phyloP scores from a whole-genome alignment of 768 basidiomycete genomes.

The Hemileccinum rubropunctum region DNA sequence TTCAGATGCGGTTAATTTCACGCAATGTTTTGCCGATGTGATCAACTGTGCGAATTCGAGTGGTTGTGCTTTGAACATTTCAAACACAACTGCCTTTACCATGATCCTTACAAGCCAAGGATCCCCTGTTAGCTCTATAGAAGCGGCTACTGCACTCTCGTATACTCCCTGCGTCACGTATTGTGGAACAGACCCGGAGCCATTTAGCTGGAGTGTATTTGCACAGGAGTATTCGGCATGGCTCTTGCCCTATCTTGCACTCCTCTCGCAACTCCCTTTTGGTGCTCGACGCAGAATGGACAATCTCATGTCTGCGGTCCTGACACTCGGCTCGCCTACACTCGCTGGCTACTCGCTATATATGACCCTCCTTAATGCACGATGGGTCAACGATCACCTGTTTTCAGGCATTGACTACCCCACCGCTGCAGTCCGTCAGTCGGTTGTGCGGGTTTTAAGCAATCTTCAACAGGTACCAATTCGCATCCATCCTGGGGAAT shows the following conservation, averaged over 20 bases:
- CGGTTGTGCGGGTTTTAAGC: slow-evolving; percentile 35
- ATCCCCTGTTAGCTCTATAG: background rate
- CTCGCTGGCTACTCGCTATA: slow-evolving; percentile 45
- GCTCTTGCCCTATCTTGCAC: slow-evolving; percentile 48
- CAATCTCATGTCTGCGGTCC: slow-evolving; percentile 41
- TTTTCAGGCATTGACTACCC: slow-evolving; percentile 32
- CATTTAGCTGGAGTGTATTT: slow-evolving; percentile 20
- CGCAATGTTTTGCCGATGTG: slow-evolving; percentile 12
- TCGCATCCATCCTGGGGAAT: slow-evolving; percentile 24
- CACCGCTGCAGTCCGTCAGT: background rate
- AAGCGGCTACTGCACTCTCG: slow-evolving; percentile 6
- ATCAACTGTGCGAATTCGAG: background rate
- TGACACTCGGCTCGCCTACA: slow-evolving; percentile 44
- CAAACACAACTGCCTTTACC: slow-evolving; percentile 8
- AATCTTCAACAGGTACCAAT: slow-evolving; percentile 44
- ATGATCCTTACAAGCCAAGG: slow-evolving; percentile 12
- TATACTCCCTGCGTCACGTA: background rate
- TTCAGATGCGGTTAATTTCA: slow-evolving; percentile 3
- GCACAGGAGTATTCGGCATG: slow-evolving; percentile 40
- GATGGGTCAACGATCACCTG: slow-evolving; percentile 36
- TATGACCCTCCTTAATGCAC: slow-evolving; percentile 42
- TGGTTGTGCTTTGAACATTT: background rate
- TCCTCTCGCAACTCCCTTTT: slow-evolving; percentile 49
- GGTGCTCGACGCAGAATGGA: slow-evolving; percentile 39
- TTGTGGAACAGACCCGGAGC: slow-evolving; percentile 10